Percentiles rank a stretch among this genome's conserved stretches.
These are phyloP conservation scores for Schwanniomyces polymorphus DNA, from an alignment of 805 yeast genomes.

Conservation along the genomic window DNA sequence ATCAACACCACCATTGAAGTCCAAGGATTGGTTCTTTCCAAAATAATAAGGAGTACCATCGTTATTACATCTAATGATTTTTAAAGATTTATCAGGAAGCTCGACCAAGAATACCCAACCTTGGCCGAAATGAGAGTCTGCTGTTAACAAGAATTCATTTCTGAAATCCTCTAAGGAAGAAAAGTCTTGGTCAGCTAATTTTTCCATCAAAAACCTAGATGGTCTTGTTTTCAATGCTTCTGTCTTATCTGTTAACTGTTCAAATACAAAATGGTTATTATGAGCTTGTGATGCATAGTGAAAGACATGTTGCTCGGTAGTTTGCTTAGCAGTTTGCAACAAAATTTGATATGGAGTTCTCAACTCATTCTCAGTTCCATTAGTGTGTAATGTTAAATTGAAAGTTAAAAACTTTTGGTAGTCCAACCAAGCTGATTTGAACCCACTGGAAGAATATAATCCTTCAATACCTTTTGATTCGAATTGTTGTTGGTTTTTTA, in stretches of 20 bases:
- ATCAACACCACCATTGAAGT: constrained; percentile 71
- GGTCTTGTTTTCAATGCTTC: constrained; percentile 36
- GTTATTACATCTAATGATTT: constrained; percentile 57
- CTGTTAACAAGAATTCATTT: constrained; percentile 46
- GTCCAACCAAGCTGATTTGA: constrained; percentile 74
- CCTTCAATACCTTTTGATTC: constrained; percentile 57
- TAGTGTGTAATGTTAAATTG: constrained; percentile 61
- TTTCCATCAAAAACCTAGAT: constrained; percentile 36
- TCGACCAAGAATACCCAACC: constrained; percentile 81
- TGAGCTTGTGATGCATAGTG: constrained; percentile 89
- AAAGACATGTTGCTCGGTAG: constrained; percentile 68
- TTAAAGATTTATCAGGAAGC: constrained; percentile 56
- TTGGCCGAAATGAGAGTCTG: constrained; percentile 57
- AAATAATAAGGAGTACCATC: constrained; percentile 78
- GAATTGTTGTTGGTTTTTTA: constrained; percentile 42
- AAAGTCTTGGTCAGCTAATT: constrained; percentile 32
- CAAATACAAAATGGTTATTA: constrained; percentile 87
- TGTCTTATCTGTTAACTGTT: constrained; percentile 48
- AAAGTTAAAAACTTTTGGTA: constrained; percentile 69
- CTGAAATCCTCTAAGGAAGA: constrained; percentile 50
- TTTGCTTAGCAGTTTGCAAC: constrained; percentile 63
- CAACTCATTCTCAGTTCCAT: constrained; percentile 78
- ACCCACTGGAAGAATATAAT: constrained; percentile 64
- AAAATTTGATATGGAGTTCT: constrained; percentile 72
- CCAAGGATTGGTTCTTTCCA: constrained; percentile 69